Percentiles rank a stretch among this genome's conserved stretches.
Evolutionary conservation across 306 rosid species (phyloP).

Genomic region (Erythrophleum fordii): DNA sequence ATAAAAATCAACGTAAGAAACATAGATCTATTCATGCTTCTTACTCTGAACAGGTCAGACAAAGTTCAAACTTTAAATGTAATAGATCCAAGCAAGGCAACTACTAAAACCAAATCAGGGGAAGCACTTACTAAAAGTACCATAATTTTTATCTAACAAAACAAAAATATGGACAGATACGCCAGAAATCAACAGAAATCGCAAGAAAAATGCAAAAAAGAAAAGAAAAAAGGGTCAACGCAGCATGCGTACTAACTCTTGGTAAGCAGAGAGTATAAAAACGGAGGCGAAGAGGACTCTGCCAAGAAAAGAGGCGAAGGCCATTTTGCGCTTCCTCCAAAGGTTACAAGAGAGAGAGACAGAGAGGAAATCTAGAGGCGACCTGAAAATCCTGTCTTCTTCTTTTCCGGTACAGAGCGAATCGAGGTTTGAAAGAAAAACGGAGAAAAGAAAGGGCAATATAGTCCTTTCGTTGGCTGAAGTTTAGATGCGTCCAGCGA

Average conservation of each 20-base stretch:
- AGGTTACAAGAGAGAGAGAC: background rate
- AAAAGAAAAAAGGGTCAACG: background rate
- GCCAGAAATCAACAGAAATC: background rate
- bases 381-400: constrained; percentile 12
- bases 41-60: constrained; percentile 7
- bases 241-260: constrained; percentile 49
- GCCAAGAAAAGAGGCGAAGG: constrained; percentile 63
- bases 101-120: constrained; percentile 15
- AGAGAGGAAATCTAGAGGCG: constrained; percentile 35
- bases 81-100: constrained; percentile 47
- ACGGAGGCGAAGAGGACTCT: constrained; percentile 67
- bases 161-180: background rate
- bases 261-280: constrained; percentile 67
- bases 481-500: background rate
- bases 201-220: background rate
- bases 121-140: background rate
- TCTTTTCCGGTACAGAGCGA: constrained; percentile 39
- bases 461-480: background rate
- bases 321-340: constrained; percentile 35
- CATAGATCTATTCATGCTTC: constrained; percentile 39
- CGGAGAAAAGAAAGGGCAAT: constrained; percentile 6
- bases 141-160: background rate
- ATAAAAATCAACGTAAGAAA: background rate
- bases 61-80: constrained; percentile 21
- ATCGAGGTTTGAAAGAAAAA: constrained; percentile 43